Base-by-base conservation (phyloP, 2,329 filamentous ascomycete genomes). In the Fusarium continuum region DNA sequence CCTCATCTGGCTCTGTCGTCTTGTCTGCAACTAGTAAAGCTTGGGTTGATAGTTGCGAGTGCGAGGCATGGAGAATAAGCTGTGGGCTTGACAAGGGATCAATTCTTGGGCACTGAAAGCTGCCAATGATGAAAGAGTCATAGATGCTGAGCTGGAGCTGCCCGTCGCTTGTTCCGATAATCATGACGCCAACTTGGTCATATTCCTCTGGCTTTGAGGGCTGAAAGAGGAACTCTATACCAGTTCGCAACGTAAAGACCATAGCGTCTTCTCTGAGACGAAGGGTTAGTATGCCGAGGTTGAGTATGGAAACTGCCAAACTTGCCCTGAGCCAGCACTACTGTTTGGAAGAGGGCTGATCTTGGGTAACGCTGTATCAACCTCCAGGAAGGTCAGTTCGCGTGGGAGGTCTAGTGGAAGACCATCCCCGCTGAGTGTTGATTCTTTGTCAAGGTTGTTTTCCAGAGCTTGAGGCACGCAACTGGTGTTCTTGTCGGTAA, bases 51-150 rank as follows among this genome's bases (percentile, higher is more conserved):
- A 88, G 83, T 26, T 88, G 81, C 0, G 89, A 84, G 72, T 96
- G 89, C 8, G 90, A 92, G 25, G 89, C 83, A 72, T 96, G 91
- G 22, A 78, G 80, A 39, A 82, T 75, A 17, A 85, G 76, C 52
- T 77, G 78, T 23, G 71, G 68, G 17, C 59, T 50, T 44, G 58
- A 50, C 2, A 59, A 47, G 38, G 69, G 19, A 14, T 48, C 53
- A 5, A 76, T 78, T 3, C 75, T 73, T 23, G 79, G 83, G 53
- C 83, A 82, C 55, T 78, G 74, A 59, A 93, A 88, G 11, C 77
- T 83, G 4, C 92, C 91, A 55, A 96, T 89, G 57, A 91, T 84
- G 69, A 96, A 92, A 6, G 91, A 93, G 74, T 96, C 91, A 73
- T 94, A 94, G 41, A 96, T 92, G 67, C 88, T 91, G 16, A 96